These are phyloP conservation scores for Combretum micranthum DNA, from an alignment of 345 rosid genomes.

Conservation along the genomic window DNA sequence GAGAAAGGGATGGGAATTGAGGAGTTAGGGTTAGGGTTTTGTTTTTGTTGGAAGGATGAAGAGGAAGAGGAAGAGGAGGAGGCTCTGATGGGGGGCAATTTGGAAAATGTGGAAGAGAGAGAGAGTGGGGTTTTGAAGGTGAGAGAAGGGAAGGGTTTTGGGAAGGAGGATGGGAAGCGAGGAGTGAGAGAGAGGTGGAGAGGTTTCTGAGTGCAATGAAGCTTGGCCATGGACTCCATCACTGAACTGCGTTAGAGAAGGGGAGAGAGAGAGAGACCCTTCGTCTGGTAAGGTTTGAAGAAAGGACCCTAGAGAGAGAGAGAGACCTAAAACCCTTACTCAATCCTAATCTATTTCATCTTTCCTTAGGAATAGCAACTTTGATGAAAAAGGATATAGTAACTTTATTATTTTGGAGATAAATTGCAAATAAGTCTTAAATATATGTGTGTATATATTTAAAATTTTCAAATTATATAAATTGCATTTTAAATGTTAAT, in stretches of 20 bases:
- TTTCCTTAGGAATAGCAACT: too few species aligned
- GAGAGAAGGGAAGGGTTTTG: conserved; percentile 23
- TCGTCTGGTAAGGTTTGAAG: not conserved
- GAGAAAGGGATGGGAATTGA: conserved; percentile 17
- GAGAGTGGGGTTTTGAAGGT: conserved; percentile 28
- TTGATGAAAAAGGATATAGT: too few species aligned
- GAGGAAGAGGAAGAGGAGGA: too few species aligned
- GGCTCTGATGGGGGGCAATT: conserved; percentile 35
- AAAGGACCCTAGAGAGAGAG: not conserved
- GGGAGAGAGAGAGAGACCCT: conserved; percentile 2
- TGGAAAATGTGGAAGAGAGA: conserved; percentile 23
- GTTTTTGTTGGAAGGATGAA: conserved; percentile 11
- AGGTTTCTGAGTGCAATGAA: conserved; percentile 33
- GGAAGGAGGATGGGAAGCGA: conserved; percentile 27
- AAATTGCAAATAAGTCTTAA: too few species aligned
- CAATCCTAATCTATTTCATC: too few species aligned
- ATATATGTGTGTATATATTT: too few species aligned
- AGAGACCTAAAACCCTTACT: too few species aligned
- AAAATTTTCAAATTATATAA: too few species aligned
- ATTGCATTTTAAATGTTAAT: too few species aligned
- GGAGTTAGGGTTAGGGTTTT: conserved; percentile 12
- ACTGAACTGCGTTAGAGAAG: too few species aligned
- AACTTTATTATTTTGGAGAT: too few species aligned
- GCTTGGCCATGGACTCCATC: conserved; percentile 56
- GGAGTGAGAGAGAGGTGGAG: conserved; percentile 37